Evolutionary conservation across 148 eudicot species (phyloP), one percentile per base, ranked within the genome.

Genomic region (Rhododendron williamsianum): DNA sequence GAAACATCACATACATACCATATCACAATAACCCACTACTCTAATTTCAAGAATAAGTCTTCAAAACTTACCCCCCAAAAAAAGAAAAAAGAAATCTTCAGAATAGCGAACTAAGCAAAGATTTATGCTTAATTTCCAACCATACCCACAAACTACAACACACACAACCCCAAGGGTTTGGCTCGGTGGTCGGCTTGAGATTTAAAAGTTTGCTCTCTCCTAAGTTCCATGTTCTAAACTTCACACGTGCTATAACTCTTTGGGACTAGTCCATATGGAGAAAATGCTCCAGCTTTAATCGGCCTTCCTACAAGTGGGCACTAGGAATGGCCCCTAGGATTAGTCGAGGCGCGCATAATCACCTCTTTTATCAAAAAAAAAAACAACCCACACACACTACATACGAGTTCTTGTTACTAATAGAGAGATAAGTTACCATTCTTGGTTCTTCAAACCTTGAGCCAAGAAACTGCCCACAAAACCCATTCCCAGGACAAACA

Each of bases 401-500:
- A 36, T 38, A 78, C 1, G 48, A 2, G 27, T 21, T 1, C 43
- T 30, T 71, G 41, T 71, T 71, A 54, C 13, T 13, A 74, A 12
- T 13, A 76, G 71, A 45, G 33, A 25, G 5, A 13, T 78, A 89
- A 93, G 41, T 15, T 71, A 71, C 98, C 98, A 94, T 89, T 93
- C 96, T 82, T 89, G 81, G 85, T 69, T 86, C 85, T 87, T 91
- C 81, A 94, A 73, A 27, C 93, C 74, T 9, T 88, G 90, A 38
- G 94, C 98, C 45, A 94, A 92, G 91, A 88, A 94, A 45, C 93
- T 91, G 11, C 93, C 96, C 11, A 94, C 98, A 76, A 87, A 96
- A 88, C 98, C 98, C 95, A 93, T 86, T 19, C 98, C 98, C 58
- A 96, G 86, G 80, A 96, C 90, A 77, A 96, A 92, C 94, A 96